These are phyloP conservation scores for Camellia lanceoleosa DNA, from an alignment of 148 eudicot genomes.

Conservation along the genomic window DNA sequence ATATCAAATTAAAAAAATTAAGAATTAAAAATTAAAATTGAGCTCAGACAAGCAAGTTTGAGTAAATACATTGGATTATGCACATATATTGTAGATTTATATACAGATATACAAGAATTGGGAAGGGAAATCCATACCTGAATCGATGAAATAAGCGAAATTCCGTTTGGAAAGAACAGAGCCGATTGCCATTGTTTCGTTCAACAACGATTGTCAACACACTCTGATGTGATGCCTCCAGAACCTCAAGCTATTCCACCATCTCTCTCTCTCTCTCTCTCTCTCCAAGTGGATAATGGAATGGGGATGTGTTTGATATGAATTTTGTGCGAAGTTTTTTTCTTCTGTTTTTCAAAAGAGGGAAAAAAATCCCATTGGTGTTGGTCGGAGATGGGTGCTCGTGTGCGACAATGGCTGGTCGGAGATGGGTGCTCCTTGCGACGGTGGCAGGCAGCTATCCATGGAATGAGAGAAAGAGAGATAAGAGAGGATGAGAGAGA, in stretches of 20 bases:
- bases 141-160: slow-evolving; percentile 50
- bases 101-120: too few relatives aligned
- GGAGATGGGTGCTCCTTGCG: too few relatives aligned
- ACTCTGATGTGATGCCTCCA: not conserved
- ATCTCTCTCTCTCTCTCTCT: slow-evolving; percentile 13
- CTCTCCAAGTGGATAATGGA: slow-evolving; percentile 14
- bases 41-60: not conserved
- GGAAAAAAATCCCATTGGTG: slow-evolving; percentile 25
- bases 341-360: slow-evolving; percentile 13
- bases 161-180: slow-evolving; percentile 61
- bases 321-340: slow-evolving; percentile 14
- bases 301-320: slow-evolving; percentile 1
- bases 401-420: too few relatives aligned
- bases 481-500: too few relatives aligned
- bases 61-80: too few relatives aligned
- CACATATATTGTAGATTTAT: too few relatives aligned
- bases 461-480: too few relatives aligned
- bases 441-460: too few relatives aligned
- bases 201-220: slow-evolving; percentile 2
- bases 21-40: not conserved
- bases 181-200: slow-evolving; percentile 64
- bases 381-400: not conserved
- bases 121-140: slow-evolving; percentile 38
- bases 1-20: not conserved
- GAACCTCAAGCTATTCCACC: not conserved